Conservation (phyloP, 208 protist species). For the Acanthamoeba quina region DNA sequence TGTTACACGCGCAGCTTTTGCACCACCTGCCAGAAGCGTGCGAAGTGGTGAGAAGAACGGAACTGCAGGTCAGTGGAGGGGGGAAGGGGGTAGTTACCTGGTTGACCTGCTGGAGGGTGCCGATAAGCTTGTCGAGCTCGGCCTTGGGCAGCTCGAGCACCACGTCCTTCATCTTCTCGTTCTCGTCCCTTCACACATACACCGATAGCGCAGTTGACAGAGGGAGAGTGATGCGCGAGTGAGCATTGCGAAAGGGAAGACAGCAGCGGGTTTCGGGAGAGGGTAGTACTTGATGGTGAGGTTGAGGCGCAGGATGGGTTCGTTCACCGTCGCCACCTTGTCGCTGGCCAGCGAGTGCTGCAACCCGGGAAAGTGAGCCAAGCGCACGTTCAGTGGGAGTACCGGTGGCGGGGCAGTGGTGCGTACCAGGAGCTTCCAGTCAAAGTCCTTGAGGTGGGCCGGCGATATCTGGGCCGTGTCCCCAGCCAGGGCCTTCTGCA, state of each 20-base stretch:
- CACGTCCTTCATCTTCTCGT: conserved; percentile 16
- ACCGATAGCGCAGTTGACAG: neutral
- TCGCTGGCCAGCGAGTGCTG: conserved; percentile 36
- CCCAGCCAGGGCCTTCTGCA: neutral
- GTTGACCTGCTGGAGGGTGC: conserved; percentile 7
- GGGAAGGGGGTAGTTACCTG: neutral
- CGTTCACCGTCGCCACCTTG: conserved; percentile 18
- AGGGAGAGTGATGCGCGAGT: neutral
- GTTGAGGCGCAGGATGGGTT: conserved; percentile 41
- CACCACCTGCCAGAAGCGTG: conserved; percentile 7
- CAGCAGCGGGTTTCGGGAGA: neutral
- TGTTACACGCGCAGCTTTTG: conserved; percentile 5
- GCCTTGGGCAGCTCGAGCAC: conserved; percentile 21
- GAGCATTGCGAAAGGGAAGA: neutral
- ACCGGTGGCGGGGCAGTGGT: neutral
- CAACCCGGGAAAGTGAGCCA: neutral
- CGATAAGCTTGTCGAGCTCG: conserved; percentile 29
- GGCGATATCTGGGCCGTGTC: neutral
- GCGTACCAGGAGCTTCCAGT: conserved; percentile 26
- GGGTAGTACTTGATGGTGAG: conserved; percentile 32
- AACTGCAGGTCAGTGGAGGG: no score
- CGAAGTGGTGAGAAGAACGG: neutral
- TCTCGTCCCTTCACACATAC: neutral
- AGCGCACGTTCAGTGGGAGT: neutral
- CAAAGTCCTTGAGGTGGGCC: conserved; percentile 41